Evolutionary conservation across 495 filamentous ascomycete species (phyloP), one percentile per base, ranked within the genome.

Genomic region (Friedmanniomyces simplex): DNA sequence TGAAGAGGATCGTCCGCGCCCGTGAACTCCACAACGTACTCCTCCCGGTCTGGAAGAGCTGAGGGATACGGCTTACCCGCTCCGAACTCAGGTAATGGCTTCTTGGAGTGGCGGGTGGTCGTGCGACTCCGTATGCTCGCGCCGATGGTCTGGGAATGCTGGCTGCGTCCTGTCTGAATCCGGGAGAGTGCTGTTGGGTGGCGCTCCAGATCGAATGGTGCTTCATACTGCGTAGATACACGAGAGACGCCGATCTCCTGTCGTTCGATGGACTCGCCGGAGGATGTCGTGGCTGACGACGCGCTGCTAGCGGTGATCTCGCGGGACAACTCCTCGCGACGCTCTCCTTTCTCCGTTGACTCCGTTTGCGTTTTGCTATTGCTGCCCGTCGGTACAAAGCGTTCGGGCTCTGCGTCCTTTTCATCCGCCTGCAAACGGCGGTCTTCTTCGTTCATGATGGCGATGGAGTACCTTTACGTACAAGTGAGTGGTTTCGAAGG

Each of bases 1-100:
- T 82, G 73, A 8, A 53, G 13, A 11, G 87, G 88, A 68, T 95
- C 89, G 61, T 88, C 77, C 1, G 79, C 81, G 0, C 88, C 87
- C 50, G 84, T 80, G 60, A 94, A 95, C 62, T 91, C 89, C 18
- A 95, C 89, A 1, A 94, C 87, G 73, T 93, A 95, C 57, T 85
- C 82, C 63, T 93, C 89, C 62, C 78, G 76, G 22, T 80, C 80
- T 5, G 87, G 87, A 41, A 94, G 67, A 0, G 70, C 74, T 3
- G 86, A 87, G 11, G 88, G 89, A 69, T 83, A 90, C 12, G 84
- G 78, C 68, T 90, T 93, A 0, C 88, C 88, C 53, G 77, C 84
- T 12, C 88, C 88, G 61, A 82, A 79, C 11, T 71, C 69, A 12
- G 55, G 78, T 53, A 81, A 61, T 30, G 85, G 82, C 63, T 74